Conservation (phyloP, 2,329 filamentous ascomycete species). For the Leptographium flavum region DNA sequence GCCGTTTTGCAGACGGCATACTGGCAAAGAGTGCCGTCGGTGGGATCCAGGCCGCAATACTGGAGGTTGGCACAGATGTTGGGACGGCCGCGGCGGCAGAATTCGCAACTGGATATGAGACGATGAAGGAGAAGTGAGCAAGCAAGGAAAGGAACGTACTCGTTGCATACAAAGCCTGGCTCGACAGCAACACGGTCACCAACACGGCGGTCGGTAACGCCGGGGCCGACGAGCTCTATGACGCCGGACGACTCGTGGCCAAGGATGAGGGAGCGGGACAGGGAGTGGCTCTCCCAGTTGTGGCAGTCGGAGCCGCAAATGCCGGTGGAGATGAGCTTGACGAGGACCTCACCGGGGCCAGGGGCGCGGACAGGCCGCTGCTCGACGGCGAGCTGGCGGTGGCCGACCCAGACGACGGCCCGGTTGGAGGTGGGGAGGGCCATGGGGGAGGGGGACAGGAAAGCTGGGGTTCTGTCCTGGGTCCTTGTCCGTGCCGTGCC, state of each 20-base stretch:
- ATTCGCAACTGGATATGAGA: slow-evolving; percentile 27
- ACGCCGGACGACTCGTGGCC: slow-evolving; percentile 54
- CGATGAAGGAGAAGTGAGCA: neutral
- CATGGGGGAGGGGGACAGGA: too few relatives aligned
- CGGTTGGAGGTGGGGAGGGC: slow-evolving; percentile 11
- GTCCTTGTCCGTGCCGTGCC: too few relatives aligned
- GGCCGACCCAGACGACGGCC: slow-evolving; percentile 13
- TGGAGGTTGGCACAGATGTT: slow-evolving; percentile 51
- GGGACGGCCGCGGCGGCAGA: slow-evolving; percentile 36
- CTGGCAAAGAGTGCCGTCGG: slow-evolving; percentile 51
- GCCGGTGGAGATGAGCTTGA: slow-evolving; percentile 11
- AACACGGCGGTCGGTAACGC: slow-evolving; percentile 23
- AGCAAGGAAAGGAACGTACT: neutral
- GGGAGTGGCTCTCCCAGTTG: slow-evolving; percentile 13
- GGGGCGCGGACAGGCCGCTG: slow-evolving; percentile 27
- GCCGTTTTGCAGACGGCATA: slow-evolving; percentile 37
- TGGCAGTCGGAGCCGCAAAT: slow-evolving; percentile 13
- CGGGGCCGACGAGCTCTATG: slow-evolving; percentile 37
- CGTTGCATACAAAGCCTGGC: slow-evolving; percentile 3
- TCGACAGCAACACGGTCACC: slow-evolving; percentile 49
- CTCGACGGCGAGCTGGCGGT: slow-evolving; percentile 28
- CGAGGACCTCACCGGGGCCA: slow-evolving; percentile 9
- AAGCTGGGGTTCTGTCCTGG: too few relatives aligned
- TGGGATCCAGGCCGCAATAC: slow-evolving; percentile 54
- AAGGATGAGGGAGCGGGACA: slow-evolving; percentile 12